Conservation (phyloP, 441 rosid genomes). For the Adansonia gregorii region DNA sequence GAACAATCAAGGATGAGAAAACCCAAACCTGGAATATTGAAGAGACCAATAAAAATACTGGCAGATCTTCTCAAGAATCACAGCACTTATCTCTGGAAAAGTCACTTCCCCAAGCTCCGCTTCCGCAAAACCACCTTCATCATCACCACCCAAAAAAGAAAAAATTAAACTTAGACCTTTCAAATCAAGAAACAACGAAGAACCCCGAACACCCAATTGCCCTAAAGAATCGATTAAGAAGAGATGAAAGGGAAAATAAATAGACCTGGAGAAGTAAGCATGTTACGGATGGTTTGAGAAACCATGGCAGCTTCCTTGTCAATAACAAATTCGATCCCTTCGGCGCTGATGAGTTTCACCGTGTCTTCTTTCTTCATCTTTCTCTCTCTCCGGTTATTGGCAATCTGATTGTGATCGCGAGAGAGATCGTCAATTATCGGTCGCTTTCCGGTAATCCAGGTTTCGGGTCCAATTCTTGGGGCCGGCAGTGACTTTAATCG, state of each 20-base stretch:
- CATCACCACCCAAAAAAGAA: background rate
- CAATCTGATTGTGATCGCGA: background rate
- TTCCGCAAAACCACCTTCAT: constrained; percentile 75
- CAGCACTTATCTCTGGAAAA: constrained; percentile 86
- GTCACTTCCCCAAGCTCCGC: constrained; percentile 81
- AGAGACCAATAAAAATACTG: constrained; percentile 96
- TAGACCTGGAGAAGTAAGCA: constrained; percentile 94
- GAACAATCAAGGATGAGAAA: background rate
- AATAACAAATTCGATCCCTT: constrained; percentile 89
- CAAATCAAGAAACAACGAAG: background rate
- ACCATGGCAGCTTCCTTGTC: constrained; percentile 96
- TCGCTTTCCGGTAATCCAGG: background rate
- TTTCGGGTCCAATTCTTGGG: background rate
- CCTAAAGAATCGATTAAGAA: background rate
- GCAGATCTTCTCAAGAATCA: constrained; percentile 91
- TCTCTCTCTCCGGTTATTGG: background rate
- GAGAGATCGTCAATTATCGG: background rate
- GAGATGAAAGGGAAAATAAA: background rate
- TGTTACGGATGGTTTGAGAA: constrained; percentile 92
- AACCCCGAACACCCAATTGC: constrained; percentile 17
- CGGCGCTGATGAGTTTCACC: constrained; percentile 89
- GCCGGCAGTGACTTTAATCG: background rate
- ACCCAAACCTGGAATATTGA: constrained; percentile 68
- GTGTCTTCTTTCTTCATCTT: constrained; percentile 71
- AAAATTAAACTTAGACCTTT: background rate